A percentile compares a stretch with the other conserved stretches of the same genome.
Conservation (phyloP, 306 rosid genomes). For the Comarum palustre region DNA sequence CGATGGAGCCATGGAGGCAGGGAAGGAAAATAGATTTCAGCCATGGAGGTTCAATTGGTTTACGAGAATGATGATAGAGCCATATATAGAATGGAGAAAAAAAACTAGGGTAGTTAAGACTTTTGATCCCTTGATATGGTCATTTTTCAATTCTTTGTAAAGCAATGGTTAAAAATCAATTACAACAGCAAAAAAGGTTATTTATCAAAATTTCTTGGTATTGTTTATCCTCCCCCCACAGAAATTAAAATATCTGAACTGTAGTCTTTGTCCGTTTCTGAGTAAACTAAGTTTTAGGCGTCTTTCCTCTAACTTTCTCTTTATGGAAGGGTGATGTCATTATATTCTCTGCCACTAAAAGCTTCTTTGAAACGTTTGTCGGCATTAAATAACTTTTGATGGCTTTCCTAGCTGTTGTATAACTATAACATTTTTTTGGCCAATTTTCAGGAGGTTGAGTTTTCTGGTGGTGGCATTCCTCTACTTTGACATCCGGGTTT, state of each 20-base stretch:
- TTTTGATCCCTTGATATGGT: too few relatives aligned
- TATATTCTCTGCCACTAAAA: not conserved
- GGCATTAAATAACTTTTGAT: not conserved
- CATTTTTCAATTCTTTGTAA: too few relatives aligned
- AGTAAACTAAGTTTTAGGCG: not conserved
- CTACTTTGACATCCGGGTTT: slow-evolving; percentile 23
- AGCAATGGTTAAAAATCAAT: too few relatives aligned
- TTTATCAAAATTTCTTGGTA: too few relatives aligned
- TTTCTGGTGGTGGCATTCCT: slow-evolving; percentile 48
- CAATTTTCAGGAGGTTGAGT: slow-evolving; percentile 51
- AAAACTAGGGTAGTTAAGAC: too few relatives aligned
- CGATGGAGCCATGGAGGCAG: too few relatives aligned
- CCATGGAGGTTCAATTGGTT: too few relatives aligned
- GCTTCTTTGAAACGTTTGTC: not conserved
- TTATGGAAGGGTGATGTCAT: not conserved
- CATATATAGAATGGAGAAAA: too few relatives aligned
- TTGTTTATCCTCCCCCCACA: slow-evolving; percentile 11
- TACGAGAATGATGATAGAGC: too few relatives aligned
- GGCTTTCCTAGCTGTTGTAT: slow-evolving; percentile 1
- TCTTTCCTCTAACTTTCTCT: not conserved
- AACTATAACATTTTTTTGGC: not conserved
- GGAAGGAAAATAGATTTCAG: too few relatives aligned
- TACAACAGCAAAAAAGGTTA: too few relatives aligned
- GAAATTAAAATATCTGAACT: slow-evolving; percentile 3
- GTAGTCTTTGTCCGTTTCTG: not conserved